These are phyloP conservation scores for Bipolaris oryzae DNA, from an alignment of 2,329 filamentous ascomycete genomes.

Conservation along the genomic window DNA sequence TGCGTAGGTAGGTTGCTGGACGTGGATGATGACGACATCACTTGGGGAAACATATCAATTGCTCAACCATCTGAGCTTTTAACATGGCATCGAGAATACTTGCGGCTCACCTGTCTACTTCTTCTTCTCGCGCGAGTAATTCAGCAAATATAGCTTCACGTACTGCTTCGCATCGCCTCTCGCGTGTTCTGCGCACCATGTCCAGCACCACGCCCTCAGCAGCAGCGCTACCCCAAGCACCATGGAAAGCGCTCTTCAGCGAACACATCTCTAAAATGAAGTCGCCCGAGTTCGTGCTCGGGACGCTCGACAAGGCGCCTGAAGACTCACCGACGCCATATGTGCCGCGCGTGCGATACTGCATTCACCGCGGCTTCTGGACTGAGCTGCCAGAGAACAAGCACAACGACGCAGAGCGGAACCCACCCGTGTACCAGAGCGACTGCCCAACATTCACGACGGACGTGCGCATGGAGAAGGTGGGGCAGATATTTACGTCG, in stretches of 20 bases:
- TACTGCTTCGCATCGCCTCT: conserved; percentile 45
- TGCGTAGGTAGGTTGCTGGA: conserved; percentile 2
- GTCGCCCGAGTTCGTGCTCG: conserved; percentile 58
- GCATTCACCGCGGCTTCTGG: conserved; percentile 87
- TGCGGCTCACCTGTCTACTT: background rate
- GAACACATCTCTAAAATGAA: conserved; percentile 57
- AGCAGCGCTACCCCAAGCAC: conserved; percentile 51
- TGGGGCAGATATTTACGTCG: conserved; percentile 68
- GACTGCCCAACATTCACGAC: conserved; percentile 86
- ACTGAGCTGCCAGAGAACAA: conserved; percentile 72
- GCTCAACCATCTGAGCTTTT: background rate
- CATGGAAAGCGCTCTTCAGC: conserved; percentile 59
- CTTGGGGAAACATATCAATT: conserved; percentile 9
- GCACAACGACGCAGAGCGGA: conserved; percentile 73
- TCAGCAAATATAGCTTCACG: conserved; percentile 50
- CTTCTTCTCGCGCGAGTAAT: background rate
- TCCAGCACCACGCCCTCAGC: conserved; percentile 51
- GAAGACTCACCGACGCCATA: conserved; percentile 49
- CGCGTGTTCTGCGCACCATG: conserved; percentile 53
- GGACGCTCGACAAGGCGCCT: conserved; percentile 55
- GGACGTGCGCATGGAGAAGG: conserved; percentile 86
- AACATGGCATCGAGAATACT: background rate
- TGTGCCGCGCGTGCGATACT: conserved; percentile 70
- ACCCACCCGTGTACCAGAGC: conserved; percentile 73
- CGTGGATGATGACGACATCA: conserved; percentile 30